Conservation (phyloP, 805 yeast genomes). For the Kluyveromyces dobzhanskii region DNA sequence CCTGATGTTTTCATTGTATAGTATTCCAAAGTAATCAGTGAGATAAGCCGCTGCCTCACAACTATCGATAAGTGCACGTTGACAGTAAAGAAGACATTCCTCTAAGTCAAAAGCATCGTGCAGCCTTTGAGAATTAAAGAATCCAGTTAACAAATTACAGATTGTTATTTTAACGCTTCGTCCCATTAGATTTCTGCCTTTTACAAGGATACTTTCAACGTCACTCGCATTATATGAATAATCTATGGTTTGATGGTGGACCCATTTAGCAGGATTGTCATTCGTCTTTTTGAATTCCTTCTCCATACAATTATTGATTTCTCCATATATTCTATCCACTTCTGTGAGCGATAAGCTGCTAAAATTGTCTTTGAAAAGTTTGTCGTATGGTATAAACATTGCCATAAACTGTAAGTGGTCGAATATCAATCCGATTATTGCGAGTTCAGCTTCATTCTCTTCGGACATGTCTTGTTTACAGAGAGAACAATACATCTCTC, state of each 20-base stretch:
- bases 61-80: background rate
- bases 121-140: background rate
- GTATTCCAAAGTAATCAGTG: background rate
- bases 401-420: background rate
- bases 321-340: background rate
- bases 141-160: background rate
- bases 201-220: background rate
- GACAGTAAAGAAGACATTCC: background rate
- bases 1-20: background rate
- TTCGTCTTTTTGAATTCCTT: too few relatives aligned
- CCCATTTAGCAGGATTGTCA: background rate
- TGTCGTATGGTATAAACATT: background rate
- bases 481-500: background rate
- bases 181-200: background rate
- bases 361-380: background rate
- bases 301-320: background rate
- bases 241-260: background rate
- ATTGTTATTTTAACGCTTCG: background rate
- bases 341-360: background rate
- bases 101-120: background rate
- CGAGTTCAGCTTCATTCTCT: conserved; percentile 3
- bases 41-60: background rate
- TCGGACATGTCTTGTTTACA: conserved; percentile 1
- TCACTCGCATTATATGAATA: background rate
- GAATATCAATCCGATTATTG: background rate